Evolutionary conservation across 176 grass and related monocot genomes (phyloP), one percentile per base, ranked within the genome.

Genomic region (Phyllostachys edulis): DNA sequence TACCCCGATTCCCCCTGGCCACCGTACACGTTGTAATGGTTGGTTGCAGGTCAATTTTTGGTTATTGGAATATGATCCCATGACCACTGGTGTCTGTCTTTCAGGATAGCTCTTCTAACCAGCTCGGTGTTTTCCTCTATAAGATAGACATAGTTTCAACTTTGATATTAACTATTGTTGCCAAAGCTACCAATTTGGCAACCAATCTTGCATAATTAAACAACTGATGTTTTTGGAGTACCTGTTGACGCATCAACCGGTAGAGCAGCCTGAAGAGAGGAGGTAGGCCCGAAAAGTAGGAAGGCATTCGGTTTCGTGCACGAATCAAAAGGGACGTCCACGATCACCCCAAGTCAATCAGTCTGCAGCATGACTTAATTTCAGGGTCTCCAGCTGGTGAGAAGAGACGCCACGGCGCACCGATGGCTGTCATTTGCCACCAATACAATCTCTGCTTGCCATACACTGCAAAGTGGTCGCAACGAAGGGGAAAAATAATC

Each of bases 281-380:
- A 51, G 24, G 51, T 37, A 51, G 40, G 71, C 11, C 17, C 37
- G 34, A 1, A 55, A 65, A 46, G 83, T 10, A 5, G 61, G 29
- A 10, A n/a, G 5, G 11, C 41, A 63, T 85, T 62, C 62, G 63
- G 78, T 68, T 65, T 21, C 69, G 9, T 40, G 63, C 71, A 76
- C 29, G 67, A 36, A 57, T 18, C 13, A 46, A 79, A 46, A 73
- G 59, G 16, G 75, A 84, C 67, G 24, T 37, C 56, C 67, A 80
- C 36, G 60, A 29, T 46, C 4, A 42, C 21, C 40, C 32, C 38
- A 8, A 5, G 82, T 89, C 77, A 76, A 21, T 74, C 36, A 20
- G 71, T 85, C 71, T 6, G 64, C 44, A 45, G 64, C 44, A 34
- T 76, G 82, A 84, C 87, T 89, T 46, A 3, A 46, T 46, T 69